These are phyloP conservation scores for Talaromyces adpressus DNA, from an alignment of 495 filamentous ascomycete genomes.

Conservation along the genomic window DNA sequence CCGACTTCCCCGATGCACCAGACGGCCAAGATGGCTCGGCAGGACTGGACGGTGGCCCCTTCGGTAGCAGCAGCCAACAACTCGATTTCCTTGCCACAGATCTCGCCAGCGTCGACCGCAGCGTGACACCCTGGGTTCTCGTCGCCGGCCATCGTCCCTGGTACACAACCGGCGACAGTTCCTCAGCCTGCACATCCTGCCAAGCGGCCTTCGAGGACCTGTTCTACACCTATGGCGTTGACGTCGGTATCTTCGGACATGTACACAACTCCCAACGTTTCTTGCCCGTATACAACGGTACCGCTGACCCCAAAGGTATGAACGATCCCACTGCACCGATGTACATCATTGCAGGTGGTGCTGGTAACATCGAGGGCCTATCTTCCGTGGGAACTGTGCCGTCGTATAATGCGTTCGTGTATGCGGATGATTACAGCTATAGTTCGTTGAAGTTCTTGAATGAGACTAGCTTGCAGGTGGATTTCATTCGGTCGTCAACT, in stretches of 20 bases:
- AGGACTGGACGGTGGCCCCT: constrained; percentile 42
- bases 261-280: constrained; percentile 51
- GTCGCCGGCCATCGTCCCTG: constrained; percentile 55
- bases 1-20: constrained; percentile 37
- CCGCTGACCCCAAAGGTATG: constrained; percentile 39
- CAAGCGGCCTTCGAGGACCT: constrained; percentile 51
- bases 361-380: constrained; percentile 41
- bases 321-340: constrained; percentile 46
- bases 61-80: constrained; percentile 34
- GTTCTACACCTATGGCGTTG: constrained; percentile 53
- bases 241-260: constrained; percentile 55
- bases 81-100: constrained; percentile 38
- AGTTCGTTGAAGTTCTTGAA: constrained; percentile 26
- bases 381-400: constrained; percentile 30
- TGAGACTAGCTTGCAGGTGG: constrained; percentile 25
- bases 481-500: constrained; percentile 40
- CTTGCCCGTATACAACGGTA: constrained; percentile 33
- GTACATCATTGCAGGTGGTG: constrained; percentile 47
- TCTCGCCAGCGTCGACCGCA: constrained; percentile 42
- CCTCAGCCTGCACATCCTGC: constrained; percentile 41
- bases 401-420: constrained; percentile 44
- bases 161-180: constrained; percentile 38
- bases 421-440: constrained; percentile 51
- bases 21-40: constrained; percentile 37
- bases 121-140: constrained; percentile 49